Base-by-base conservation (phyloP, 345 rosid genomes). In the Lepidium africanum region DNA sequence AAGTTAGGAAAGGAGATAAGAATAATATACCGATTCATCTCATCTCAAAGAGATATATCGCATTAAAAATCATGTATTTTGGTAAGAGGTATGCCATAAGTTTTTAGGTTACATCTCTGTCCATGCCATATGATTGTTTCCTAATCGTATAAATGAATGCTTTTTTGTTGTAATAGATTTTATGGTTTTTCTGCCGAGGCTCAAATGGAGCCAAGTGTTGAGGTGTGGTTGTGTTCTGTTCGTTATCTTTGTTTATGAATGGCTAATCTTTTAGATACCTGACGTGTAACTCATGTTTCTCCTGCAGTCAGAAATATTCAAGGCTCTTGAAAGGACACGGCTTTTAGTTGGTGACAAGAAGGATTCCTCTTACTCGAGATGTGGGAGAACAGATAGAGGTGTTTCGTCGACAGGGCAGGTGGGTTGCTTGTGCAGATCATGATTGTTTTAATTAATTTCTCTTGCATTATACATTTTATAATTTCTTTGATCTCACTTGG, bases 381-480 rank as follows among this genome's bases (percentile, higher is more conserved):
- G 99, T 40, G 97, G 96, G 59, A 87, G 97, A 77, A 94, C 99
- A 16, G 97, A 91, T 79, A 91, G 69, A 75, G 99, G 97, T 68
- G 97, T 91, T 71, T 94, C 99, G 6, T 85, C 99, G 9, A 85
- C 87, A 77, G 99, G 97, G 36, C 97, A 91, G 79, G 99, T 94
- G 68, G 80, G 80, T 76, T 81, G 35, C 45, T 47, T 54, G 51
- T 42, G 49, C 37, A 42, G 48, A 58, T 37, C 14, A 25, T 40
- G 32, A 14, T 40, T 47, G 15, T 27, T 13, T 47, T 41, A 15
- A 62, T 33, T 46, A 11, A 45, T 10, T 49, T 27, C 5, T 40
- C 38, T 36, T 43, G 45, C 54, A 33, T 43, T 35, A 30, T 21
- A 37, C 5, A 21, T 3, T 3, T 0, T 1, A 42, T 38, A 11